Base-by-base conservation (phyloP, 2,329 filamentous ascomycete genomes). In the Fusarium setosum region DNA sequence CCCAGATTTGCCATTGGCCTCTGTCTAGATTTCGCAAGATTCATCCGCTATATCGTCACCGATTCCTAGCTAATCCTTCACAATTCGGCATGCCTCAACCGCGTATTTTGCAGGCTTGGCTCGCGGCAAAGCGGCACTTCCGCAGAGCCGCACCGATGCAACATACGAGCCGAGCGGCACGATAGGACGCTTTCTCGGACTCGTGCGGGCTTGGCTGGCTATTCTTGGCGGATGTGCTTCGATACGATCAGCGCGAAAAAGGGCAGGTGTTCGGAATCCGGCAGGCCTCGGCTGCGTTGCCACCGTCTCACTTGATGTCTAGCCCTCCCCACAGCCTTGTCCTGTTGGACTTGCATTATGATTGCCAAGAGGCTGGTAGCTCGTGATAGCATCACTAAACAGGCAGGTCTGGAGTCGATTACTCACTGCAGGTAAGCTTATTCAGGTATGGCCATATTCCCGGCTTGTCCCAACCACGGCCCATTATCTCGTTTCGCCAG, bases 1-100 rank as follows among this genome's bases (percentile, higher is more conserved):
- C 62, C 63, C 62, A 57, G 61, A 65, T 65, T 63, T 20, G 18
- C 35, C 15, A 50, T 48, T 54, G 18, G 51, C 15, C 6, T 37
- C 15, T 50, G 12, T 56, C 40, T 29, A 26, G 50, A 55, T 65
- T 20, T 38, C 50, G 53, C 40, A 47, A 66, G 49, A 66, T 55
- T 20, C 31, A 21, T 24, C 31, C n/a, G 23, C 20, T 18, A 61
- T 67, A 47, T 65, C 64, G 50, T 67, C 47, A 59, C 40, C 44
- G 23, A 49, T 35, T 34, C 56, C 63, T 44, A 20, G 59, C 44
- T 40, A 8, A 6, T 51, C 23, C 64, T 44, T n/a, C n/a, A n/a
- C n/a, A n/a, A n/a, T n/a, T n/a, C n/a, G n/a, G n/a, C n/a, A n/a
- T n/a, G n/a, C n/a, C n/a, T n/a, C n/a, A n/a, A n/a, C n/a, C n/a